Base-by-base conservation (phyloP, 2,329 filamentous ascomycete species). In the Diaporthe sp. region DNA sequence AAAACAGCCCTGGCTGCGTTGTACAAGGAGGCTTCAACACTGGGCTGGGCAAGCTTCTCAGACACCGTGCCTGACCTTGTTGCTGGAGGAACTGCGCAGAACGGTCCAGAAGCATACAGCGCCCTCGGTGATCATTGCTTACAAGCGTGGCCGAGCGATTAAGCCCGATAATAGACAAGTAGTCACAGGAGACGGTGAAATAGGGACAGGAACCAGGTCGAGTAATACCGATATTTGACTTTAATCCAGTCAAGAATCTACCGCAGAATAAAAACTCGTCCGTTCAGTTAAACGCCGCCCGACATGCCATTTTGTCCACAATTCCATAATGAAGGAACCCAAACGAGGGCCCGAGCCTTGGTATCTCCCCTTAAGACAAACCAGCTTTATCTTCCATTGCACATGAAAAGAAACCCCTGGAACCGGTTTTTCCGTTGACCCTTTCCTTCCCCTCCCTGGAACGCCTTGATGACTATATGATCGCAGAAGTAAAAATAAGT, bases 401-500 rank as follows among this genome's bases (percentile, higher is more conserved):
- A 68, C 32, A 68, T 63, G 10, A 61, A 27, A 51, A 12, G 15
- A 42, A 32, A 27, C 44, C 56, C 55, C 44, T 53, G 58, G 37
- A 37, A 32, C 56, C 55, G 42, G 55, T 42, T 71, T 71, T 71
- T 42, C 69, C 69, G 32, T 59, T 51, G 44, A 63, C 47, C 69
- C 44, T 47, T 35, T 17, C 19, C 30, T 27, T 37, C 7, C 22
- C 44, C 32, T 53, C 32, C 63, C 32, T 63, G 32, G 15, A 71
- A 71, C 69, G 69, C 69, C 69, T 30, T 63, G 51, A 71, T 63
- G 51, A 71, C 35, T 61, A 63, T 71, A 71, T 71, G 55, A 61
- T 32, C 56, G 25, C 30, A 53, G 30, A 37, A 70, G 27, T n/a
- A 42, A 59, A 19, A 44, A 53, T 19, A 27, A 35, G 4, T n/a